Evolutionary conservation across 228 moss, liverwort and hornwort genomes (phyloP).

Genomic region (Sphagnum fallax): DNA sequence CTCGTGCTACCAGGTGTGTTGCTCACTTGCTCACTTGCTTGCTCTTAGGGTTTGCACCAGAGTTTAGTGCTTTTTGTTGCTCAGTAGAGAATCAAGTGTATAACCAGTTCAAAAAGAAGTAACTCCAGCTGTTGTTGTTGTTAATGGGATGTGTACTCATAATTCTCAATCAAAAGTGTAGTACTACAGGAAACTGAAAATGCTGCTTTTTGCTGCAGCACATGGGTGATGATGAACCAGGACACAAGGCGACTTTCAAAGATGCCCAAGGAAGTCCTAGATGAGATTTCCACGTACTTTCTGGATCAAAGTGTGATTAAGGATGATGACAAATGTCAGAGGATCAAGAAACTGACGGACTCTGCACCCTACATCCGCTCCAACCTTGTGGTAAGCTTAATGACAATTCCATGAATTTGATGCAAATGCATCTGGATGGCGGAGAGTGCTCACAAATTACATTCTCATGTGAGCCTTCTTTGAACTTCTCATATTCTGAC

Average conservation of each 20-base stretch:
- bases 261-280: conserved; percentile 10
- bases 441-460: too few relatives aligned
- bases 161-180: not conserved
- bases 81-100: not conserved
- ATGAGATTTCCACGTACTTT: conserved; percentile 10
- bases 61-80: not conserved
- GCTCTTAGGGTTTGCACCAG: not conserved
- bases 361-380: conserved; percentile 7
- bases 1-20: conserved; percentile 19
- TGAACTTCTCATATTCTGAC: too few relatives aligned
- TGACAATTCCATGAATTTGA: not conserved
- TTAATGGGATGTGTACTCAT: not conserved
- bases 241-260: conserved; percentile 11
- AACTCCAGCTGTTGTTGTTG: not conserved
- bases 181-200: not conserved
- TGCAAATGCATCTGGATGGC: too few relatives aligned
- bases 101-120: not conserved
- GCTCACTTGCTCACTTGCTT: not conserved
- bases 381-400: conserved; percentile 10
- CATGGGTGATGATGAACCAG: conserved; percentile 21
- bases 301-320: conserved; percentile 2
- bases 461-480: too few relatives aligned
- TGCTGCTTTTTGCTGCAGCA: conserved; percentile 2
- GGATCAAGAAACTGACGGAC: conserved; percentile 13
- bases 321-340: not conserved